Evolutionary conservation across 305 asterid genomes (phyloP).

Genomic region (Rubia balearica): DNA sequence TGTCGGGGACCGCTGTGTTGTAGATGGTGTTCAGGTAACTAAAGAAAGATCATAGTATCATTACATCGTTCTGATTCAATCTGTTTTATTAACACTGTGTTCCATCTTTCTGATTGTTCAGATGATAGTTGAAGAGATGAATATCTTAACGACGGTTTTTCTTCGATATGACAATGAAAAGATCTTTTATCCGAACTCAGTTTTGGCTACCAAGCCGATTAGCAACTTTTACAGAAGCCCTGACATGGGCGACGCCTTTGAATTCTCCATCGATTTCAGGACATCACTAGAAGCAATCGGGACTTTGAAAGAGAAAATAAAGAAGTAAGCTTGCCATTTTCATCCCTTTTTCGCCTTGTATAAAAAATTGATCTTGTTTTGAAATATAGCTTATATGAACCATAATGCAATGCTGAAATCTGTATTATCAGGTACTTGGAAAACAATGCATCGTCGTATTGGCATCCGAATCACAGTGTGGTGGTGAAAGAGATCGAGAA

Average conservation of each 20-base stretch:
- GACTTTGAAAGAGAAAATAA: conserved; percentile 50
- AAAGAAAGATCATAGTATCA: conserved; percentile 11
- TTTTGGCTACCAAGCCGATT: conserved; percentile 68
- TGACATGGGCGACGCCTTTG: conserved; percentile 67
- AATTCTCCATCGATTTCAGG: conserved; percentile 70
- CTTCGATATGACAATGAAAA: conserved; percentile 57
- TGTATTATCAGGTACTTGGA: conserved; percentile 49
- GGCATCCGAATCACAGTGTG: conserved; percentile 81
- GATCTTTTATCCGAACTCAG: conserved; percentile 65
- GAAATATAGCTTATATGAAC: background rate
- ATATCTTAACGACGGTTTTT: conserved; percentile 72
- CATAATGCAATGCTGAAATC: background rate
- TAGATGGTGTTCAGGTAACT: conserved; percentile 74
- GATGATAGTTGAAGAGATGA: conserved; percentile 89
- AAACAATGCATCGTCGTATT: conserved; percentile 38
- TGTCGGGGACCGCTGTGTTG: conserved; percentile 79
- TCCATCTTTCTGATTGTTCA: conserved; percentile 20
- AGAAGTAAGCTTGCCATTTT: conserved; percentile 64
- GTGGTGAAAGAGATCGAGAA: conserved; percentile 78
- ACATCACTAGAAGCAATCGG: conserved; percentile 76
- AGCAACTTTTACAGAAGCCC: conserved; percentile 89
- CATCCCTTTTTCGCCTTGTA: background rate
- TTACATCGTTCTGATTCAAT: conserved; percentile 5
- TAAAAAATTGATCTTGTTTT: background rate
- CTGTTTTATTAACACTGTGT: conserved; percentile 13